A percentile compares a stretch with the other conserved stretches of the same genome.
These are phyloP conservation scores for Hypomyces perniciosus DNA, from an alignment of 2,329 filamentous ascomycete genomes.

Conservation along the genomic window DNA sequence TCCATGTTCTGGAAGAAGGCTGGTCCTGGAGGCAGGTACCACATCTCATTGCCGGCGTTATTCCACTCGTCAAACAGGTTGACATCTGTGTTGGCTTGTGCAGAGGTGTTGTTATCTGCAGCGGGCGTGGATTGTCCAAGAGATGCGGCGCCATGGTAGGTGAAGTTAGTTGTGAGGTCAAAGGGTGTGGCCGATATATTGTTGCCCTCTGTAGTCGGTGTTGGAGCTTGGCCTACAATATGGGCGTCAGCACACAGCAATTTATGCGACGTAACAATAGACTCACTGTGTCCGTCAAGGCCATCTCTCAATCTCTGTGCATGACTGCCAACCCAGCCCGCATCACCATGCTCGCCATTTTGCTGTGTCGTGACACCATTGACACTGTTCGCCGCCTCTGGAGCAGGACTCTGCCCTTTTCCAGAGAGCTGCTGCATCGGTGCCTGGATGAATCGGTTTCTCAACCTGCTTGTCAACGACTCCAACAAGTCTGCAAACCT, in stretches of 20 bases:
- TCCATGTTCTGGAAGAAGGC: conserved; percentile 61
- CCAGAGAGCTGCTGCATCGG: conserved; percentile 40
- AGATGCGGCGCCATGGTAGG: conserved; percentile 44
- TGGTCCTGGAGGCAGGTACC: conserved; percentile 59
- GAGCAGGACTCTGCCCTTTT: conserved; percentile 37
- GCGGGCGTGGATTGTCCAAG: conserved; percentile 47
- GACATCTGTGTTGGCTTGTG: conserved; percentile 27
- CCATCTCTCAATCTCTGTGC: conserved; percentile 36
- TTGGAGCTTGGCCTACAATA: conserved; percentile 29
- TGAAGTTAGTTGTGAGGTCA: conserved; percentile 50
- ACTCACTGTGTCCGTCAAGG: conserved; percentile 33
- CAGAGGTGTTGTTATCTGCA: conserved; percentile 28
- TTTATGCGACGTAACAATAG: neutral
- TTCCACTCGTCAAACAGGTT: conserved; percentile 51
- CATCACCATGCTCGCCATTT: conserved; percentile 19
- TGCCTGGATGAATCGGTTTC: conserved; percentile 66
- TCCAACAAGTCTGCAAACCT: conserved; percentile 79
- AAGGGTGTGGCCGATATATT: conserved; percentile 60
- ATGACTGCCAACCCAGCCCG: conserved; percentile 32
- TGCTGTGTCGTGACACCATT: conserved; percentile 17
- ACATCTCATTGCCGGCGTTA: conserved; percentile 54
- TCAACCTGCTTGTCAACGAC: conserved; percentile 66
- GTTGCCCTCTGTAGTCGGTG: conserved; percentile 33
- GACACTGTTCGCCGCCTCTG: conserved; percentile 26
- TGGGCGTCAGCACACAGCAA: conserved; percentile 20